Base-by-base conservation (phyloP, 148 eudicot genomes). In the Suaeda aralocaspica region DNA sequence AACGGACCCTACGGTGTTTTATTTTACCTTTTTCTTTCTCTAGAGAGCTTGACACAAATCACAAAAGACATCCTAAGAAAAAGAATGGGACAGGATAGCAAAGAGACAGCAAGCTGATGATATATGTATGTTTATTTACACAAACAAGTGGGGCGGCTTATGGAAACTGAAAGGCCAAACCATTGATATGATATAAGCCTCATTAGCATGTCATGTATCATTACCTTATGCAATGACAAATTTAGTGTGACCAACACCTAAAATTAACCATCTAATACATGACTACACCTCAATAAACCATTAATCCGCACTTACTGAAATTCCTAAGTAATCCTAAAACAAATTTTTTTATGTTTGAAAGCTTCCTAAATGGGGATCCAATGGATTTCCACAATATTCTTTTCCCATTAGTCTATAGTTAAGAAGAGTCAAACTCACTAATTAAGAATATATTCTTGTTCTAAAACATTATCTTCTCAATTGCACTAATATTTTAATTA, bases 131-230 rank as follows among this genome's bases (percentile, higher is more conserved):
- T 42, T 65, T 36, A 59, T 46, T 33, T 63, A 64, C 7, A 51
- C 64, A 14, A 51, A 64, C 66, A 57, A 70, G 71, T 64, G 74
- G 70, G 79, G 75, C 75, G 71, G 75, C 75, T 71, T 45, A 65
- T 60, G 33, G 24, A 30, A 65, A 30, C 4, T 6, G 59, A 61
- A 30, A 55, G 65, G 57, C 51, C 31, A 69, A 57, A 63, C 19
- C 41, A 57, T 57, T 12, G 26, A 56, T 5, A 24, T 19, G 12
- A 25, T 59, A 68, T 21, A 59, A 15, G 30, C 45, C 60, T 44
- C 8, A 36, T 34, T n/a, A 52, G 51, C 59, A 51, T 75, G 68
- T 66, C 51, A 66, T 48, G n/a, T n/a, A n/a, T n/a, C n/a, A n/a
- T n/a, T n/a, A n/a, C n/a, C n/a, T n/a, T n/a, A n/a, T n/a, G n/a